phyloP scores from a whole-genome alignment of 805 yeast species.

The Candida coleopterorum region DNA sequence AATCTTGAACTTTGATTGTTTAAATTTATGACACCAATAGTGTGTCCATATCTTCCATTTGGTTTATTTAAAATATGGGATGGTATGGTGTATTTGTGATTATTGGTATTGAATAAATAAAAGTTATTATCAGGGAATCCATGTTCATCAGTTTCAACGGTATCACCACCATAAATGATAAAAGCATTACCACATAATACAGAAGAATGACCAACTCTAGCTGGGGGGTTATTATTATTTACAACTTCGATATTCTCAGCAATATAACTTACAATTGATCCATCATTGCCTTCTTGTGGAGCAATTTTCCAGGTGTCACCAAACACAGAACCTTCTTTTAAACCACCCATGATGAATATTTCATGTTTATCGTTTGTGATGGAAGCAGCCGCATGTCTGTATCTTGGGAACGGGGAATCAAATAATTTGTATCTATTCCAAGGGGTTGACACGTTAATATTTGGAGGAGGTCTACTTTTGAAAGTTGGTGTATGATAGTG shows the following conservation, averaged over 20 bases:
- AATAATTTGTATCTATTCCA: conserved; percentile 63
- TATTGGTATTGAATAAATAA: conserved; percentile 68
- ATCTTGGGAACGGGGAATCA: conserved; percentile 89
- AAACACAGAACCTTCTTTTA: conserved; percentile 85
- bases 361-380: conserved; percentile 68
- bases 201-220: conserved; percentile 94
- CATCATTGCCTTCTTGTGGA: conserved; percentile 32
- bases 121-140: conserved; percentile 85
- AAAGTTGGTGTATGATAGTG: not conserved
- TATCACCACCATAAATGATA: conserved; percentile 95
- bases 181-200: conserved; percentile 92
- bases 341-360: conserved; percentile 88
- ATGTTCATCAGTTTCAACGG: conserved; percentile 68
- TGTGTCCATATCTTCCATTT: conserved; percentile 90
- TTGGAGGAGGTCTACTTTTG: conserved; percentile 7
- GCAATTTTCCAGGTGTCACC: conserved; percentile 93
- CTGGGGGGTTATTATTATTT: conserved; percentile 81
- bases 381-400: conserved; percentile 85
- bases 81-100: conserved; percentile 41
- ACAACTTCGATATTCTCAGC: conserved; percentile 41
- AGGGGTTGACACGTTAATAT: conserved; percentile 36
- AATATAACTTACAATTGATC: conserved; percentile 20
- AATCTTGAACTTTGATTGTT: conserved; percentile 46
- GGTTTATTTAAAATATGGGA: conserved; percentile 57
- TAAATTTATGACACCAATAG: conserved; percentile 67